Percentiles rank a stretch among this genome's conserved stretches.
Evolutionary conservation across 148 eudicot species (phyloP).

Genomic region (Chenopodium suecicum): DNA sequence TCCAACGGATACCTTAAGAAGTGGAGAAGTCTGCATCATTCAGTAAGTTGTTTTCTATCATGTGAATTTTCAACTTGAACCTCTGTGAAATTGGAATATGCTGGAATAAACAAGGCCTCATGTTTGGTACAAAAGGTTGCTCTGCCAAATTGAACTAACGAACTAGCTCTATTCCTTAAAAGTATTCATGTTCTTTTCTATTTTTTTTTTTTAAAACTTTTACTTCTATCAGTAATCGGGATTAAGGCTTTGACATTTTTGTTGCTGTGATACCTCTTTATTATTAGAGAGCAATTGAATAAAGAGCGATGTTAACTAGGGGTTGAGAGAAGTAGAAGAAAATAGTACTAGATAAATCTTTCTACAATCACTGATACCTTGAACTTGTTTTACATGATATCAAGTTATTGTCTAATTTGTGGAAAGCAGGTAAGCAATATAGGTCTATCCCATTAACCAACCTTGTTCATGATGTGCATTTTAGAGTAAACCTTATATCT

Average conservation of each 20-base stretch:
- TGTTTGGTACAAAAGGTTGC: neutral
- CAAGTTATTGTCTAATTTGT: neutral
- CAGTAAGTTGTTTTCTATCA: conserved; percentile 35
- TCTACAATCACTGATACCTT: neutral
- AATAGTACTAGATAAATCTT: neutral
- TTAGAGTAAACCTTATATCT: neutral
- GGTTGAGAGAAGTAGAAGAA: neutral
- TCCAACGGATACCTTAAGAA: conserved; percentile 54
- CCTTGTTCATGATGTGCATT: neutral
- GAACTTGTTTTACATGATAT: neutral
- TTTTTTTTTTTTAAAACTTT: neutral
- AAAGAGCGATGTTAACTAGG: neutral
- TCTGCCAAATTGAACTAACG: neutral
- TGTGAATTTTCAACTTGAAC: neutral
- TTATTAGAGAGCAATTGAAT: neutral
- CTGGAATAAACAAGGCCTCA: neutral
- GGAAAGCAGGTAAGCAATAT: neutral
- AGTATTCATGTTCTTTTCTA: neutral
- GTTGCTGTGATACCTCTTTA: neutral
- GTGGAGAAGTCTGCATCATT: conserved; percentile 62
- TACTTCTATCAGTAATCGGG: neutral
- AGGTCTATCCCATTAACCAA: neutral
- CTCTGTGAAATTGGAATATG: neutral
- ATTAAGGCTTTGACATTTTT: neutral
- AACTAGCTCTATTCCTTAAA: neutral